A percentile compares a stretch with the other conserved stretches of the same genome.
phyloP scores from a whole-genome alignment of 1,139 yeast genomes.

The Yamadazyma aaseri region DNA sequence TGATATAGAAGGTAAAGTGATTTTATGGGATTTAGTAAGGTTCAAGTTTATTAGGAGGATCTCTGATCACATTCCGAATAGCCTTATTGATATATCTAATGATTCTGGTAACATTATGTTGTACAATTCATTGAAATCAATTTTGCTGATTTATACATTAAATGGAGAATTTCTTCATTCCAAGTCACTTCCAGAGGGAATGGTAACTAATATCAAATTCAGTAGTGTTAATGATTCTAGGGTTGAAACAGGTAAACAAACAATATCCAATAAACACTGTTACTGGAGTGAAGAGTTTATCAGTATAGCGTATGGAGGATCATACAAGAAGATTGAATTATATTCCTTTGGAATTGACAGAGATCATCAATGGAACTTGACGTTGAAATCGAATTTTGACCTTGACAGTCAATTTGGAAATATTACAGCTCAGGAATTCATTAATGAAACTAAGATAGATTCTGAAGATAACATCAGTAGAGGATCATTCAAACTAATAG shows the following conservation, averaged over 20 bases:
- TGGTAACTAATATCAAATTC: slow-evolving; percentile 26
- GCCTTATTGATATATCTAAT: slow-evolving; percentile 48
- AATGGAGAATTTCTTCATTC: slow-evolving; percentile 50
- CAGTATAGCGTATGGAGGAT: slow-evolving; percentile 22
- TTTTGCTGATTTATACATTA: slow-evolving; percentile 43
- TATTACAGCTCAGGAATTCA: slow-evolving; percentile 26
- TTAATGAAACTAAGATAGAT: slow-evolving; percentile 34
- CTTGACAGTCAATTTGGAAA: slow-evolving; percentile 9
- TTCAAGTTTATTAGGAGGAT: slow-evolving; percentile 49
- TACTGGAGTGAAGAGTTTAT: slow-evolving; percentile 40
- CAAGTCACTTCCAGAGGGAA: slow-evolving; percentile 16
- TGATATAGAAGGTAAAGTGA: slow-evolving; percentile 50
- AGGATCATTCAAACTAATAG: slow-evolving; percentile 30
- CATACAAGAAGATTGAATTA: slow-evolving; percentile 19
- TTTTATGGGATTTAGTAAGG: slow-evolving; percentile 60
- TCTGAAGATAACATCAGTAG: slow-evolving; percentile 35
- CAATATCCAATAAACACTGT: slow-evolving; percentile 26
- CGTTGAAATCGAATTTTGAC: slow-evolving; percentile 14
- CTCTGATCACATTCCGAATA: slow-evolving; percentile 12
- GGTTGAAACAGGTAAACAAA: slow-evolving; percentile 25
- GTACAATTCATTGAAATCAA: slow-evolving; percentile 19
- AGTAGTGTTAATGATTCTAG: slow-evolving; percentile 32
- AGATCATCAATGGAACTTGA: slow-evolving; percentile 22
- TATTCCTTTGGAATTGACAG: slow-evolving; percentile 24
- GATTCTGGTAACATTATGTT: slow-evolving; percentile 55